These are phyloP conservation scores for Prunus padus DNA, from an alignment of 306 rosid species.

Conservation along the genomic window DNA sequence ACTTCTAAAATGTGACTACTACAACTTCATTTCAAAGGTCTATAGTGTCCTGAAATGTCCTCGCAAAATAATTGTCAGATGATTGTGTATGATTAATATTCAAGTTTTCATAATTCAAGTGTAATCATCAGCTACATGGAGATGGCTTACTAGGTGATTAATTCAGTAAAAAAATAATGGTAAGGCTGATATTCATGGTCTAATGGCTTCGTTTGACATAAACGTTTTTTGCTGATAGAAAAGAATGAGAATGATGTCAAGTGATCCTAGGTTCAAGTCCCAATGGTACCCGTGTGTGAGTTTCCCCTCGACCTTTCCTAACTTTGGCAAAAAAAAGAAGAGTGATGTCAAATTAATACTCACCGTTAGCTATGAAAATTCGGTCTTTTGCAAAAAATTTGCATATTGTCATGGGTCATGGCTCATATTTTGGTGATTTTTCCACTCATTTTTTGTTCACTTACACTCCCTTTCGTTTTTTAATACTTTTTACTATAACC, in stretches of 20 bases:
- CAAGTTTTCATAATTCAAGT: slow-evolving; percentile 5
- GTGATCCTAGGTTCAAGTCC: too few relatives aligned
- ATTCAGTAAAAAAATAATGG: slow-evolving; percentile 3
- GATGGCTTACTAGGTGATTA: neutral
- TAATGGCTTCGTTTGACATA: neutral
- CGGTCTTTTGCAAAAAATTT: neutral
- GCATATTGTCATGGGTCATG: neutral
- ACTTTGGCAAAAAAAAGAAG: neutral
- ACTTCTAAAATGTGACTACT: slow-evolving; percentile 30
- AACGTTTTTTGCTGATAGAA: neutral
- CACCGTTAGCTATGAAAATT: neutral
- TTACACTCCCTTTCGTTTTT: too few relatives aligned
- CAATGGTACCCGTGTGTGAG: too few relatives aligned
- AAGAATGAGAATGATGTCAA: neutral
- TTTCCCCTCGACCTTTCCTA: too few relatives aligned
- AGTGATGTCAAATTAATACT: neutral
- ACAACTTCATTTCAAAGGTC: slow-evolving; percentile 17
- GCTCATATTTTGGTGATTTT: too few relatives aligned
- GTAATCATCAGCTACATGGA: neutral
- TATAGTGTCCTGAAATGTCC: slow-evolving; percentile 10
- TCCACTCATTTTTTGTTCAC: too few relatives aligned
- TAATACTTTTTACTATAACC: too few relatives aligned
- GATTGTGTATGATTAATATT: neutral
- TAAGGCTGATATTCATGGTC: neutral
- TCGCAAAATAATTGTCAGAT: slow-evolving; percentile 35